Base-by-base conservation (phyloP, 345 rosid genomes). In the Gossypium anomalum region DNA sequence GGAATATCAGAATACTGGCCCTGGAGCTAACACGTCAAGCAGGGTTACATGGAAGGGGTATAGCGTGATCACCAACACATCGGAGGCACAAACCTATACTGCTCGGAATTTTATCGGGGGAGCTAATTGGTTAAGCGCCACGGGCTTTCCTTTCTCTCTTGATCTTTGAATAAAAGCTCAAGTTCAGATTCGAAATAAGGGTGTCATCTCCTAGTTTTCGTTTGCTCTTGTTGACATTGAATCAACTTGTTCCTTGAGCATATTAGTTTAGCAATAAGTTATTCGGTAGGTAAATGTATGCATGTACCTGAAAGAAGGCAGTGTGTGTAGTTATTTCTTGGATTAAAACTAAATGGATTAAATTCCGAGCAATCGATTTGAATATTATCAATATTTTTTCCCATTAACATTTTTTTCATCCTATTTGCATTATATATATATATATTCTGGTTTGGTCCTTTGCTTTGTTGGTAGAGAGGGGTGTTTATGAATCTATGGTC, bases 61-160 rank as follows among this genome's bases (percentile, higher is more conserved):
- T 75, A 76, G 60, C 66, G 87, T 82, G 67, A 82, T 90, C 64
- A 78, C 85, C 0, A 68, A 71, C 72, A 88, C 61, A 9, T 3
- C 81, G 0, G 86, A 84, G 78, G 93, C 86, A 5, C 81, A 71
- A n/a, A 52, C 38, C 0, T 92, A 73, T 34, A 87, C 93, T 0
- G 87, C 90, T 22, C 80, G 76, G 71, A 80, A 65, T 80, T 92
- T 92, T 79, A 87, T 92, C 57, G 73, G 80, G 4, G 94, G 90
- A 23, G 78, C 17, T 13, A 77, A 60, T 49, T 88, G 97, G 97
- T 78, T 92, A 53, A 47, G 57, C 9, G 64, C 88, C 43, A 90
- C 97, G 9, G 93, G 92, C 19, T 90, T 92, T 23, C 95, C 95
- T 38, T 90, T 62, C 86, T 80, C 75, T 38, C 86, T 85, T 9